Evolutionary conservation across 345 rosid species (phyloP), one percentile per base, ranked within the genome.

Genomic region (Syzygium aqueum): DNA sequence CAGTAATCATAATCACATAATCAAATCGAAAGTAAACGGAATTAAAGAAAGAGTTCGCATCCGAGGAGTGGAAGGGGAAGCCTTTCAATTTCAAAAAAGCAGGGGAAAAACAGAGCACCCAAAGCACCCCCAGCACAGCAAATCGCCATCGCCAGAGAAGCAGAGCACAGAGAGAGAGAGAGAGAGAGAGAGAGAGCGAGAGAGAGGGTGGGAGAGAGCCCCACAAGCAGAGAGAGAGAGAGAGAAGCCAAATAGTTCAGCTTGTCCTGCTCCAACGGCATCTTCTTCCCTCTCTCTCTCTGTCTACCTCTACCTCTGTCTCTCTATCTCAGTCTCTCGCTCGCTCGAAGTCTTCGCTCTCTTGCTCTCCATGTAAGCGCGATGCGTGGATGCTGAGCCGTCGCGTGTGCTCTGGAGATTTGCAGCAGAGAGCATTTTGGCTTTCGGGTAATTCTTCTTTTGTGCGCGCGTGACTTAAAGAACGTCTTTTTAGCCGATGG

Each of bases 321-420:
- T n/a, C 86, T 85, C 89, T 85, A 90, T 50, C 84, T 84, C 80
- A 84, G 49, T 63, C 22, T 25, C 40, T 73, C 82, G 85, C 43
- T 51, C 43, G 87, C 53, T 87, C 53, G 77, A 11, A 73, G 49
- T 37, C 80, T 73, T 43, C 22, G 82, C 82, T 21, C 80, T 73
- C 49, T 73, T 37, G 49, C 80, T 73, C 80, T 33, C 49, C 82
- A 37, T 73, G 82, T 37, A 37, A 73, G 49, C 49, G 49, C 82
- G 82, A 37, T 73, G 37, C 82, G 49, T 37, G 27, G 80, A 73
- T 16, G 49, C 19, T 12, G 82, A 19, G 82, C 37, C 8, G 82
- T 10, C 25, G 49, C 2, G 82, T 6, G 82, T 37, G 49, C 82
- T 5, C 49, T 73, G 82, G 82, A 43, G 37, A 37, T 73, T 37